Conservation (phyloP, 441 rosid species). For the Populus hybrid region DNA sequence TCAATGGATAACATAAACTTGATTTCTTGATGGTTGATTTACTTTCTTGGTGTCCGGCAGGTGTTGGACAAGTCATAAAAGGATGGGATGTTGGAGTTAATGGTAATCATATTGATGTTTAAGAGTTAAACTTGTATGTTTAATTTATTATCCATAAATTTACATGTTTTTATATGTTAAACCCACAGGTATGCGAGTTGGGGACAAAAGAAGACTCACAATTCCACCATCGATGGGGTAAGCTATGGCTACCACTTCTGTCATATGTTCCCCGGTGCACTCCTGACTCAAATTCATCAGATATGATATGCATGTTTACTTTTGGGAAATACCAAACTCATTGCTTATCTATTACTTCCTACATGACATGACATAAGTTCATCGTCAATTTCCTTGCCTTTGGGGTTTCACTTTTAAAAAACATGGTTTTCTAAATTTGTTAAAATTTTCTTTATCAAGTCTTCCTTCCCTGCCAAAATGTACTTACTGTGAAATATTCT, state of each 20-base stretch:
- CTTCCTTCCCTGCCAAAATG: neutral
- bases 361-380: neutral
- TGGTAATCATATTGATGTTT: slow-evolving; percentile 41
- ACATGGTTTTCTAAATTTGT: neutral
- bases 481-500: neutral
- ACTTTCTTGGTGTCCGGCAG: slow-evolving; percentile 36
- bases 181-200: slow-evolving; percentile 83
- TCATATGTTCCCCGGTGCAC: neutral
- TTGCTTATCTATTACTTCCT: neutral
- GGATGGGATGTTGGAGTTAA: slow-evolving; percentile 98
- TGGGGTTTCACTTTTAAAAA: neutral
- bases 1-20: neutral
- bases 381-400: neutral
- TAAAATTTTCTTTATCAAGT: neutral
- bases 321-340: neutral
- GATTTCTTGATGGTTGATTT: slow-evolving; percentile 1
- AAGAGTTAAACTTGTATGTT: neutral
- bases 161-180: neutral
- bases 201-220: slow-evolving; percentile 87
- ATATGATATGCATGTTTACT: neutral
- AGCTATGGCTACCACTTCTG: slow-evolving; percentile 13
- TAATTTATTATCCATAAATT: slow-evolving; percentile 3
- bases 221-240: slow-evolving; percentile 99
- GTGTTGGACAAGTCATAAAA: slow-evolving; percentile 85
- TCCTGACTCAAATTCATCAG: neutral